Evolutionary conservation across 306 rosid genomes (phyloP).

Genomic region (Lathyrus oleraceus): DNA sequence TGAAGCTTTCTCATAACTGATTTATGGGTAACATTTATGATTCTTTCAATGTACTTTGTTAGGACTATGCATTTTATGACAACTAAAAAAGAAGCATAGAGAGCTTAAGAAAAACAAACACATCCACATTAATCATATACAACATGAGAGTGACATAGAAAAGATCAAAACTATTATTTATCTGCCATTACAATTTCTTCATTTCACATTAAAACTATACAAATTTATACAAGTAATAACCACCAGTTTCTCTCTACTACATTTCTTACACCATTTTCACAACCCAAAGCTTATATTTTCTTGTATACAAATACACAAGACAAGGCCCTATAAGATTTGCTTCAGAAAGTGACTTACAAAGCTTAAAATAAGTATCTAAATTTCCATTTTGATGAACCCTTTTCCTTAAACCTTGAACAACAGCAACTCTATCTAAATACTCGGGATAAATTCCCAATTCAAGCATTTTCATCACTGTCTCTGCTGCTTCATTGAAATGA

Average conservation of each 20-base stretch:
- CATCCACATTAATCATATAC: too few relatives aligned
- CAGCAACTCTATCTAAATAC: slow-evolving; percentile 83
- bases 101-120: too few relatives aligned
- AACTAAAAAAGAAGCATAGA: too few relatives aligned
- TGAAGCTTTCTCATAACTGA: too few relatives aligned
- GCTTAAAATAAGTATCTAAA: slow-evolving; percentile 65
- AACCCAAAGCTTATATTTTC: slow-evolving; percentile 84
- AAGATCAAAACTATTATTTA: slow-evolving; percentile 9
- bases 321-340: slow-evolving; percentile 74
- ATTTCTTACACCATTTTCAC: slow-evolving; percentile 63
- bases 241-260: slow-evolving; percentile 25
- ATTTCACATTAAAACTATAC: slow-evolving; percentile 45
- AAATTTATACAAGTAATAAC: slow-evolving; percentile 45
- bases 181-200: slow-evolving; percentile 34
- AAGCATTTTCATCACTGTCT: slow-evolving; percentile 79
- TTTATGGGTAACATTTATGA: too few relatives aligned
- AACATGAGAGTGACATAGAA: neutral
- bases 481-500: slow-evolving; percentile 80
- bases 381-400: slow-evolving; percentile 61
- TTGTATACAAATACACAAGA: slow-evolving; percentile 74
- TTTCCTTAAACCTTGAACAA: slow-evolving; percentile 76
- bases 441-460: slow-evolving; percentile 73
- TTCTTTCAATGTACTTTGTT: too few relatives aligned
- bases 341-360: slow-evolving; percentile 82
- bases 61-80: too few relatives aligned